Conservation (phyloP, 768 basidiomycete genomes). For the Agrocybe pediades region DNA sequence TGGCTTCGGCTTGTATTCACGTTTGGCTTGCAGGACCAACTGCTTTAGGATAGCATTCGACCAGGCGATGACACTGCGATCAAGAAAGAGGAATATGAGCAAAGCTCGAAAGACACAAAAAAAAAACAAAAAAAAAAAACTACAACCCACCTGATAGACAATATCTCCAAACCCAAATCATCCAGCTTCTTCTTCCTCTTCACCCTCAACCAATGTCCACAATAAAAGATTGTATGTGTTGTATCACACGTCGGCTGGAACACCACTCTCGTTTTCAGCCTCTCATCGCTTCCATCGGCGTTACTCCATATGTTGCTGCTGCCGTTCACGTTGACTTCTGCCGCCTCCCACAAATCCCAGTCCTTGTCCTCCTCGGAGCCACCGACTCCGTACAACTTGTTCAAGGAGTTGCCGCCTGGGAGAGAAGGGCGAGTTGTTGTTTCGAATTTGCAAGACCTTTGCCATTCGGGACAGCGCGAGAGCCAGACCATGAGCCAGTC, state of each 20-base stretch:
- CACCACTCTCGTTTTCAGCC: constrained; percentile 72
- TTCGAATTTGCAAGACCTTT: constrained; percentile 86
- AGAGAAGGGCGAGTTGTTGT: constrained; percentile 78
- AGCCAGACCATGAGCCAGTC: constrained; percentile 94
- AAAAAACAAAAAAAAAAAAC: not conserved
- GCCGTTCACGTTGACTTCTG: constrained; percentile 12
- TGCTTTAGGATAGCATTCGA: constrained; percentile 85
- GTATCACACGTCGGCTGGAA: constrained; percentile 90
- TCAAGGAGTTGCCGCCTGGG: constrained; percentile 48
- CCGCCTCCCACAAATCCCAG: constrained; percentile 32
- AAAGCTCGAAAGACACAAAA: not conserved
- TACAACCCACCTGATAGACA: constrained; percentile 66
- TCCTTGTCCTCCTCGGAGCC: constrained; percentile 48
- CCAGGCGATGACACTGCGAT: constrained; percentile 76
- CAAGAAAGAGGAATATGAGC: not conserved
- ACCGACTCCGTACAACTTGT: constrained; percentile 11
- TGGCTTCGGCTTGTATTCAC: constrained; percentile 85
- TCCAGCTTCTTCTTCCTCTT: constrained; percentile 67
- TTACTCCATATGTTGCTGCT: too few relatives aligned
- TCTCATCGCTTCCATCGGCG: constrained; percentile 35
- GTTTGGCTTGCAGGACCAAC: constrained; percentile 88
- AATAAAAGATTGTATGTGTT: constrained; percentile 87
- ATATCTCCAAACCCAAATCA: constrained; percentile 65
- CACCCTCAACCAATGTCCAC: constrained; percentile 82
- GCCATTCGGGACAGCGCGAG: constrained; percentile 83